Evolutionary conservation across 495 filamentous ascomycete genomes (phyloP).

Genomic region (Penicillium verhagenii): DNA sequence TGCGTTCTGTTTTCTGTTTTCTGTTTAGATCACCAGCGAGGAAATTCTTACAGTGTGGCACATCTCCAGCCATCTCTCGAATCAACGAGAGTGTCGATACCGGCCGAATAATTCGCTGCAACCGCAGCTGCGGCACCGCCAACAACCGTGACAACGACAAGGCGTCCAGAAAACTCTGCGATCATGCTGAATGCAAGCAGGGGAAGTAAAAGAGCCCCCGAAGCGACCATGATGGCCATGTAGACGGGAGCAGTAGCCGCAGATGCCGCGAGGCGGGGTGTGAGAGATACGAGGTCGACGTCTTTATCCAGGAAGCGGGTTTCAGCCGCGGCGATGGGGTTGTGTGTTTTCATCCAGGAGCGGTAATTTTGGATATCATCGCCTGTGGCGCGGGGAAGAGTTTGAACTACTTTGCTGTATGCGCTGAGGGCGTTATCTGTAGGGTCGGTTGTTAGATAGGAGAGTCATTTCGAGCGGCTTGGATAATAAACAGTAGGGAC

Average conservation of each 20-base stretch:
- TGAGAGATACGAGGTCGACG: conserved; percentile 64
- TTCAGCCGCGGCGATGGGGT: conserved; percentile 65
- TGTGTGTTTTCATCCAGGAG: conserved; percentile 59
- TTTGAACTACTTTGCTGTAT: conserved; percentile 60
- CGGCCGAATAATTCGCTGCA: conserved; percentile 38
- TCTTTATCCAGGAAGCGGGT: conserved; percentile 63
- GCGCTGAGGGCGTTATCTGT: conserved; percentile 68
- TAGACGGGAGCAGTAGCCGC: conserved; percentile 30
- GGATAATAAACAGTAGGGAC: conserved; percentile 20
- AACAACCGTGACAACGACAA: conserved; percentile 49
- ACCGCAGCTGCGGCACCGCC: conserved; percentile 38
- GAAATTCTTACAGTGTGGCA: conserved; percentile 34
- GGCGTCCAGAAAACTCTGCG: conserved; percentile 50
- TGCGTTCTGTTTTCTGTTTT: no score
- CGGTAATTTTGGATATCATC: conserved; percentile 64
- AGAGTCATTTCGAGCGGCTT: neutral
- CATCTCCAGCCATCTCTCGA: conserved; percentile 44
- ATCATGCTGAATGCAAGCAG: conserved; percentile 58
- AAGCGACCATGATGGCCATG: conserved; percentile 52
- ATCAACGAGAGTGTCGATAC: conserved; percentile 35
- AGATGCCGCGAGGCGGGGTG: conserved; percentile 20
- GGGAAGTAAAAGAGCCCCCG: conserved; percentile 55
- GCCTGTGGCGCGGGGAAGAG: conserved; percentile 52
- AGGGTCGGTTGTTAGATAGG: neutral
- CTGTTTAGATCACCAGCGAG: neutral